These are phyloP conservation scores for Cucurbita pepo DNA, from an alignment of 306 rosid species.

Conservation along the genomic window DNA sequence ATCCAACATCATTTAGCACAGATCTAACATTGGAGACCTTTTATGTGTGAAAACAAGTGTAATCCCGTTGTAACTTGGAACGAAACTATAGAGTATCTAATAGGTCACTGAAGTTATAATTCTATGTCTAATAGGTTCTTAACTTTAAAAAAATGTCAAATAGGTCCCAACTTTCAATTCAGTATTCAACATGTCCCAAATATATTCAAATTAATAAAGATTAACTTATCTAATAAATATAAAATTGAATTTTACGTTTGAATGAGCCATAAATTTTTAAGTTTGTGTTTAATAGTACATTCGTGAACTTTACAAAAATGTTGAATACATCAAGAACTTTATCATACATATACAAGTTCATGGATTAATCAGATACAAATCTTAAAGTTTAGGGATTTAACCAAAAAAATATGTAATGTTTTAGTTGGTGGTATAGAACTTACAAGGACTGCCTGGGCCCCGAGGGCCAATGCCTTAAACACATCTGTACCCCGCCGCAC, in stretches of 20 bases:
- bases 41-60: background rate
- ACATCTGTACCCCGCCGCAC: slow-evolving; percentile 46
- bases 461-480: slow-evolving; percentile 53
- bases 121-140: too few relatives aligned
- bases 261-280: background rate
- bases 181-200: too few relatives aligned
- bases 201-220: too few relatives aligned
- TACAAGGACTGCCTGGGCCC: slow-evolving; percentile 57
- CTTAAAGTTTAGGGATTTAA: too few relatives aligned
- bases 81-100: background rate
- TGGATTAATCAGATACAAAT: too few relatives aligned
- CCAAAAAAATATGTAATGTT: too few relatives aligned
- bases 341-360: too few relatives aligned
- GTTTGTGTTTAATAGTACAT: background rate
- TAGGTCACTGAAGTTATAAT: background rate
- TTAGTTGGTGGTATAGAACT: background rate
- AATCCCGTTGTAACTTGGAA: background rate
- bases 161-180: background rate
- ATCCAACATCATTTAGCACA: background rate
- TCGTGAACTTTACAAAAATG: background rate
- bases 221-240: background rate
- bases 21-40: background rate
- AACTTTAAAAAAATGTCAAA: background rate
- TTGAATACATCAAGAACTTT: background rate
- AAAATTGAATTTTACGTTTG: background rate